Conservation (phyloP, 2,329 filamentous ascomycete species). For the Thermothelomyces thermophilus region DNA sequence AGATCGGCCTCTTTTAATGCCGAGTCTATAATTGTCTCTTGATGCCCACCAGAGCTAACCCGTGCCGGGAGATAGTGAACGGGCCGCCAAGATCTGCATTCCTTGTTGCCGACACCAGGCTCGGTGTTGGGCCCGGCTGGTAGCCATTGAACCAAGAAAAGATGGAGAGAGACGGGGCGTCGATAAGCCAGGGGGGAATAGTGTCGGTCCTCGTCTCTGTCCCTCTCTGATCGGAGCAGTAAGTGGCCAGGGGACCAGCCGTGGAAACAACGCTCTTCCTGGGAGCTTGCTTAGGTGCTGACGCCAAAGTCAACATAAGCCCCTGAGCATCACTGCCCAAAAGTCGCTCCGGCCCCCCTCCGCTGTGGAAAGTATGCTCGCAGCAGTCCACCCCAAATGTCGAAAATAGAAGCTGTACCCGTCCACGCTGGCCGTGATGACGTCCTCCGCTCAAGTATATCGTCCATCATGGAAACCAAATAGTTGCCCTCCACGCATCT, state of each 20-base stretch:
- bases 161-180: not conserved
- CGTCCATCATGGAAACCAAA: not conserved
- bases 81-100: conserved; percentile 1
- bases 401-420: not conserved
- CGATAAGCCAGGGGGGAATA: conserved; percentile 6
- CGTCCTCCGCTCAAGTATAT: not conserved
- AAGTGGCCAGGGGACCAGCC: not conserved
- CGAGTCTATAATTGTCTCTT: conserved; percentile 11
- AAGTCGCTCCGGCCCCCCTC: not conserved
- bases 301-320: conserved; percentile 13
- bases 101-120: not conserved
- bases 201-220: too few species aligned
- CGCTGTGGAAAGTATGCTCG: not conserved
- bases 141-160: not conserved
- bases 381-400: not conserved
- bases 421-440: not conserved
- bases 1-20: conserved; percentile 7
- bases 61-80: not conserved
- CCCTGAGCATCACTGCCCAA: not conserved
- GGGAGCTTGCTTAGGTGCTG: not conserved
- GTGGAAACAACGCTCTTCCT: not conserved
- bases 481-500: not conserved
- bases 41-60: not conserved
- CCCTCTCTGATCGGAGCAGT: not conserved
- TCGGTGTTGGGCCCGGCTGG: not conserved